A percentile compares a stretch with the other conserved stretches of the same genome.
phyloP scores from a whole-genome alignment of 495 filamentous ascomycete genomes.

The Annulohypoxylon stygium region DNA sequence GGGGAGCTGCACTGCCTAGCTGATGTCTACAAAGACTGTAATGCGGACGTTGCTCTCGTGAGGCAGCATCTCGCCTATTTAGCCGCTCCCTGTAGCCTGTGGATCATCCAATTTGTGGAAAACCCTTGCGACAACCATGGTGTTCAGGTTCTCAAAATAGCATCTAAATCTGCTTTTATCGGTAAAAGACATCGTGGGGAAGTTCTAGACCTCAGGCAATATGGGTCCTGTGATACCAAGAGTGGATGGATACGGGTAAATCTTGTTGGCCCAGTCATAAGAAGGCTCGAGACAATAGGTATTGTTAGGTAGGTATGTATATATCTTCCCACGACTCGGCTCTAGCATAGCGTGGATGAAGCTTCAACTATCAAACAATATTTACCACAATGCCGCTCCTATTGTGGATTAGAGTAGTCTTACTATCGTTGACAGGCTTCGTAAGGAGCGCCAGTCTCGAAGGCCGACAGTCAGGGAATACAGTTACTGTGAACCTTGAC shows the following conservation, averaged over 20 bases:
- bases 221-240: neutral
- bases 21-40: neutral
- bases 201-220: slow-evolving; percentile 25
- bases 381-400: slow-evolving; percentile 17
- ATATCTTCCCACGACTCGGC: neutral
- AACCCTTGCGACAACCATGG: slow-evolving; percentile 11
- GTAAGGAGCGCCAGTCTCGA: slow-evolving; percentile 16
- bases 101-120: slow-evolving; percentile 24
- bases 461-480: slow-evolving; percentile 34
- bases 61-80: slow-evolving; percentile 4
- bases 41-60: neutral
- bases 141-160: neutral
- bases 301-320: neutral
- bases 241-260: slow-evolving; percentile 21
- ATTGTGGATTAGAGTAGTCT: neutral
- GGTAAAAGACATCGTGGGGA: slow-evolving; percentile 17
- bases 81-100: slow-evolving; percentile 16
- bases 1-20: neutral
- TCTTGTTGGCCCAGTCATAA: neutral
- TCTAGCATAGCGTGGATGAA: neutral
- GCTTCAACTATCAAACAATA: neutral
- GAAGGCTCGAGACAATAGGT: neutral
- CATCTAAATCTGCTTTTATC: slow-evolving; percentile 10
- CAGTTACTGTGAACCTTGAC: slow-evolving; percentile 56
- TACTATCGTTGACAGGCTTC: slow-evolving; percentile 26